Conservation (phyloP, 2,329 filamentous ascomycete genomes). For the Epichloe glyceriae region DNA sequence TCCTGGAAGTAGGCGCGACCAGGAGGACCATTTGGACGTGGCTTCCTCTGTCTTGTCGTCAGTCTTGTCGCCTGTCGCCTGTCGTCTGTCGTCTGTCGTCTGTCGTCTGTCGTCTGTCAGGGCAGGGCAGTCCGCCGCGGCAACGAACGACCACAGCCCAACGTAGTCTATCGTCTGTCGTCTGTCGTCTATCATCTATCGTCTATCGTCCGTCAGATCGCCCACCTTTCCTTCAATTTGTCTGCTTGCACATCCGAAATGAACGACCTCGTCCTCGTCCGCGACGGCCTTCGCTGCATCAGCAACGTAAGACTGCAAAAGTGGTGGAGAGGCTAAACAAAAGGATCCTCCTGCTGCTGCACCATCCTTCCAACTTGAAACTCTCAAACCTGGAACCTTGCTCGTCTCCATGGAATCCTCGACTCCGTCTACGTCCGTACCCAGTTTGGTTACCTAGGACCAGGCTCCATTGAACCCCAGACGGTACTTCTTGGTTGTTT, state of each 20-base stretch:
- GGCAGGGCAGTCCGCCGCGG: neutral
- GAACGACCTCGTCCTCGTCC: neutral
- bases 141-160: neutral
- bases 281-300: neutral
- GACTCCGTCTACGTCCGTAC: slow-evolving; percentile 2
- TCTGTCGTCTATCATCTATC: neutral
- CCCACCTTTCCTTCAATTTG: neutral
- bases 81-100: neutral
- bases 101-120: neutral
- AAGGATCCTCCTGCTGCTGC: slow-evolving; percentile 1
- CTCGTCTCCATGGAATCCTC: slow-evolving; percentile 5
- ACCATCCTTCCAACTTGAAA: slow-evolving; percentile 4
- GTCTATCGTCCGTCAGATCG: neutral
- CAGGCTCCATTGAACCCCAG: slow-evolving; percentile 1
- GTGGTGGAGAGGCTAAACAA: neutral
- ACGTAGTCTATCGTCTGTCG: neutral
- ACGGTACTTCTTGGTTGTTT: neutral
- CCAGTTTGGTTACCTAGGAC: slow-evolving; percentile 2
- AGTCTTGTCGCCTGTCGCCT: no score
- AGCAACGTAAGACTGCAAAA: neutral
- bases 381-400: slow-evolving; percentile 7
- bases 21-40: neutral
- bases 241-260: neutral
- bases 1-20: no score
- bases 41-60: neutral